Percentiles rank a stretch among this genome's conserved stretches.
These are phyloP conservation scores for Chaetomiaceae sp. DNA, from an alignment of 2,329 filamentous ascomycete genomes.

Conservation along the genomic window DNA sequence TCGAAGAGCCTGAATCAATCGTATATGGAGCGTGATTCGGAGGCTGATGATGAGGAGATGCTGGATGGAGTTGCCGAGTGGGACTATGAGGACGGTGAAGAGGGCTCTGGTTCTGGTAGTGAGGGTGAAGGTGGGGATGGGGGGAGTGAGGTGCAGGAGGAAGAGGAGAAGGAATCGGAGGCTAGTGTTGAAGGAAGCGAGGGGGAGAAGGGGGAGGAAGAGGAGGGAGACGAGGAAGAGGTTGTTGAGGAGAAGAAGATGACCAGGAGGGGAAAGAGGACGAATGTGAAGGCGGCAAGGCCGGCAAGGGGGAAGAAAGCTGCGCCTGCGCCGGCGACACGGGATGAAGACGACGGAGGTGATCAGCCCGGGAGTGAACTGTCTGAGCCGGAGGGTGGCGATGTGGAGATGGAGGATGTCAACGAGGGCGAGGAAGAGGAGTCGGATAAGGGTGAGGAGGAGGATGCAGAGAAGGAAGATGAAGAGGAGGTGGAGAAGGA, in stretches of 20 bases:
- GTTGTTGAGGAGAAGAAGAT: neutral
- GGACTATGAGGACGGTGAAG: conserved; percentile 41
- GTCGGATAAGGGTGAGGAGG: neutral
- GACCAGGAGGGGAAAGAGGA: neutral
- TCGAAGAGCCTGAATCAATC: conserved; percentile 40
- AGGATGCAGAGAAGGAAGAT: neutral
- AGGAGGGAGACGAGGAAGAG: conserved; percentile 18
- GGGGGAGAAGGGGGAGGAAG: conserved; percentile 2
- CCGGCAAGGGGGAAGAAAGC: neutral
- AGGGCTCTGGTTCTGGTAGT: conserved; percentile 16
- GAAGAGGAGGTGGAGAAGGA: neutral
- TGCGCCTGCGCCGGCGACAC: neutral
- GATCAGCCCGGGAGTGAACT: conserved; percentile 2
- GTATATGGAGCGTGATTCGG: conserved; percentile 55
- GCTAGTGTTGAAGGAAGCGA: too few relatives aligned
- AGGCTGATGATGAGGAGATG: conserved; percentile 59
- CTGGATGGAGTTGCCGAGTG: conserved; percentile 56
- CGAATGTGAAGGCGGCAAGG: neutral
- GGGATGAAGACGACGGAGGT: neutral
- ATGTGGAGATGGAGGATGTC: conserved; percentile 14
- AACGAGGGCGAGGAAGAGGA: neutral
- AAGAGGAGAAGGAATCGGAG: neutral
- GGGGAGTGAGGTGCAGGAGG: conserved; percentile 11
- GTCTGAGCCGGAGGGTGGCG: conserved; percentile 10
- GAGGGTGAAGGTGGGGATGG: conserved; percentile 19